Percentiles rank a stretch among this genome's conserved stretches.
These are phyloP conservation scores for Cardiospermum halicacabum DNA, from an alignment of 345 rosid species.

Conservation along the genomic window DNA sequence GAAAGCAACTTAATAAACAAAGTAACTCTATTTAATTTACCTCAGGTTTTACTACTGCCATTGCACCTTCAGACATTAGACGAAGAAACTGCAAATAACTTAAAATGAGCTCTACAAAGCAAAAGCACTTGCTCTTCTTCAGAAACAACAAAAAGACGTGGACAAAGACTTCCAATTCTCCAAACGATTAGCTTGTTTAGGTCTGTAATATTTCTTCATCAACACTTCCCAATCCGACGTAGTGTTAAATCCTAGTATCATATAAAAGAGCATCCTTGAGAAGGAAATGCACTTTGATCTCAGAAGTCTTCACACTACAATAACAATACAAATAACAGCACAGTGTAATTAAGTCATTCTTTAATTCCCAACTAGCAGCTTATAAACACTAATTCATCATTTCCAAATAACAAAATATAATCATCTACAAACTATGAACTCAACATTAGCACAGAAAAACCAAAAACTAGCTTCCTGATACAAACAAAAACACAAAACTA, in stretches of 20 bases:
- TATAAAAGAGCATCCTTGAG: constrained; percentile 23
- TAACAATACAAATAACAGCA: not conserved
- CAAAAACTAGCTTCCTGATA: no score
- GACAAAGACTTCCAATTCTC: constrained; percentile 16
- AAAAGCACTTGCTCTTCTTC: constrained; percentile 15
- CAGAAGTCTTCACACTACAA: not conserved
- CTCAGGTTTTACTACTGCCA: constrained; percentile 60
- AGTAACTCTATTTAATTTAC: constrained; percentile 23
- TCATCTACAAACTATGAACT: no score
- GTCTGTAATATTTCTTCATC: constrained; percentile 14
- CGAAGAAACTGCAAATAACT: constrained; percentile 8
- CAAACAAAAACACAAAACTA: no score
- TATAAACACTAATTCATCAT: not conserved
- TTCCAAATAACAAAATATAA: no score
- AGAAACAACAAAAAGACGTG: constrained; percentile 14
- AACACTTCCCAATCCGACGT: constrained; percentile 23
- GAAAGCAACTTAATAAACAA: not conserved
- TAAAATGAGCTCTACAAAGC: constrained; percentile 1
- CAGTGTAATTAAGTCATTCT: not conserved
- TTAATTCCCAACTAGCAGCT: not conserved
- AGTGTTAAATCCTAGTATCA: constrained; percentile 13
- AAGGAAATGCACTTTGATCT: constrained; percentile 16
- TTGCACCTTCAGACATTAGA: constrained; percentile 46
- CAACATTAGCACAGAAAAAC: no score
- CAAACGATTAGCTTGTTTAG: constrained; percentile 20